Base-by-base conservation (phyloP, 176 grass and related monocot genomes). In the Echinochloa phyllopogon region DNA sequence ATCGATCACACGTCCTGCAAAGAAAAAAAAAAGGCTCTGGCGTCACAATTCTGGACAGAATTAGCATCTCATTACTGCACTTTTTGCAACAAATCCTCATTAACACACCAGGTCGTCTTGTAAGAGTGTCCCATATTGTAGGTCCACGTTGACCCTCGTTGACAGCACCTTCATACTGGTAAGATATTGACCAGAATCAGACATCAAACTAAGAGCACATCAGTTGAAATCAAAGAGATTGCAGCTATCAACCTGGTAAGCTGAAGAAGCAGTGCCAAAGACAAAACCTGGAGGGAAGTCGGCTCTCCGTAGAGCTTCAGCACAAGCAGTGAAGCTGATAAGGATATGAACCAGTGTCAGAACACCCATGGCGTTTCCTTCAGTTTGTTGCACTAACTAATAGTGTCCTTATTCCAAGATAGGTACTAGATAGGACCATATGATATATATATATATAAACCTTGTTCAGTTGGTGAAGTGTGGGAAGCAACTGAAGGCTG, bases 241-340 rank as follows among this genome's bases (percentile, higher is more conserved):
- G 42, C 16, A 71, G 69, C n/a, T 80, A 55, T 40, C 53, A 16
- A 97, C 96, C 93, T 98, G 93, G 44, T 79, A 98, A 80, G 96
- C 91, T 16, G 96, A 98, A 83, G 96, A 98, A 67, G 96, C 96
- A 14, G 96, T 98, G 79, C 96, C 96, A 62, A 98, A 95, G 77
- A 90, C 74, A 83, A 98, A 98, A 61, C 91, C 93, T 42, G 80
- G 65, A 65, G 96, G 96, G 85, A 98, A 98, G 79, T 98, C 90
- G 65, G 70, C 87, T 90, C 96, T 91, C 41, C 80, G 81, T 81
- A 98, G 74, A 77, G 93, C 89, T 63, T 92, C 83, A 78, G 75
- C 65, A 53, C 79, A 82, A 17, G 78, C 68, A 10, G 74, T 51
- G 44, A 95, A 90, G 63, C 85, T 90, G 75, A 94, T 33, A 75